A percentile compares a stretch with the other conserved stretches of the same genome.
These are phyloP conservation scores for Eutrema salsugineum DNA, from an alignment of 441 rosid species.

Conservation along the genomic window DNA sequence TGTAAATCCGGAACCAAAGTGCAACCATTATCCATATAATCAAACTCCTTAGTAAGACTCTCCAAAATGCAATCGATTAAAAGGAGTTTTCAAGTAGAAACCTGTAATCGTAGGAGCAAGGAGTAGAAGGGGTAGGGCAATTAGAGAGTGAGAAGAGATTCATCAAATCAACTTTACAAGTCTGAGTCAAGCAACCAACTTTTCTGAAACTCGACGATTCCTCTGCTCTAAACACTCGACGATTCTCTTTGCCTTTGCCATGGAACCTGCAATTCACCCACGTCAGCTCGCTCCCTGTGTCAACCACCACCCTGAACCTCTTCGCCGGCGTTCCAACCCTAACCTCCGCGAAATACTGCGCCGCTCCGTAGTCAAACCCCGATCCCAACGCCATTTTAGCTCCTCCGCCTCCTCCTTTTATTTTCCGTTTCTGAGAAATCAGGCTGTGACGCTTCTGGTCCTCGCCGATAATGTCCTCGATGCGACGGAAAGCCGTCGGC, in stretches of 20 bases:
- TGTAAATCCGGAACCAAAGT: background rate
- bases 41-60: background rate
- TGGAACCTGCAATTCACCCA: conserved; percentile 64
- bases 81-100: background rate
- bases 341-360: conserved; percentile 51
- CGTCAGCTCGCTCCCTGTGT: conserved; percentile 66
- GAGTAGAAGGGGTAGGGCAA: conserved; percentile 46
- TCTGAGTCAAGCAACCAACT: conserved; percentile 50
- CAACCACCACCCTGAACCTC: conserved; percentile 54
- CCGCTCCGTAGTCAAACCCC: conserved; percentile 41
- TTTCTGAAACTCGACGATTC: conserved; percentile 52
- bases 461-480: conserved; percentile 5
- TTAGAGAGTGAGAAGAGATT: conserved; percentile 44
- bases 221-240: conserved; percentile 38
- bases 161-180: conserved; percentile 45
- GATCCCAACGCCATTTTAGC: conserved; percentile 32
- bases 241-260: conserved; percentile 16
- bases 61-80: background rate
- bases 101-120: conserved; percentile 68
- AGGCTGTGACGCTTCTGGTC: conserved; percentile 28
- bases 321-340: conserved; percentile 71
- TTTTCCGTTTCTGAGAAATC: conserved; percentile 8
- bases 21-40: background rate
- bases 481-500: background rate
- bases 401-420: conserved; percentile 17